Evolutionary conservation across 768 basidiomycete genomes (phyloP), one percentile per base, ranked within the genome.

Genomic region (Suillus subalutaceus): DNA sequence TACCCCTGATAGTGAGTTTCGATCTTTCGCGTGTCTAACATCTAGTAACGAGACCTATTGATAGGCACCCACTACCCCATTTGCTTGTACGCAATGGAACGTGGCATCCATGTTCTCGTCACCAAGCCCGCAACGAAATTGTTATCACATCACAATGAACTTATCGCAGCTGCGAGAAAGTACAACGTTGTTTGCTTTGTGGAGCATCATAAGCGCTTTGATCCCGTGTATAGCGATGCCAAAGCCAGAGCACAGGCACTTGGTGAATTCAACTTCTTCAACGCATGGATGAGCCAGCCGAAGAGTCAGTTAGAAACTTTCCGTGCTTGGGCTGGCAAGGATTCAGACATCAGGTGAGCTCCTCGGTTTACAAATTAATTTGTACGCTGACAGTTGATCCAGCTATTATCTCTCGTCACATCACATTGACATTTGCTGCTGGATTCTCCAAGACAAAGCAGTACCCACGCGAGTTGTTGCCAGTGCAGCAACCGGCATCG

Each of bases 281-380:
- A 83, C 70, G 93, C 94, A 44, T 97, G 96, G 94, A 97, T 97
- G 96, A 94, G 92, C 73, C 96, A 97, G 77, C 96, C 96, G 52
- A 97, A 97, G 80, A 90, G 87, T 72, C 96, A 97, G 78, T 85
- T 97, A 35, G 93, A 95, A 78, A 97, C 96, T 0, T 97, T 97
- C 87, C 88, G 89, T 65, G 92, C 92, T 8, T 97, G 96, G 96
- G 96, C 95, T 32, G 96, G 95, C 44, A 94, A 90, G 78, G 93
- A 96, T 76, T 93, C 92, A 41, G 95, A 97, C 71, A 96, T 97
- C 79, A 94, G 91, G 90, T 86, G 62, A 68, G 71, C 46, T 12
- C 30, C 38, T 59, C 38, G 43, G 26, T 44, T 23, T 6, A 18
- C 63, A 46, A 8, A 50, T 10, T 30, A 13, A 20, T 59, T 18